Conservation (phyloP, 2,329 filamentous ascomycete genomes). For the Lachnellula arida region DNA sequence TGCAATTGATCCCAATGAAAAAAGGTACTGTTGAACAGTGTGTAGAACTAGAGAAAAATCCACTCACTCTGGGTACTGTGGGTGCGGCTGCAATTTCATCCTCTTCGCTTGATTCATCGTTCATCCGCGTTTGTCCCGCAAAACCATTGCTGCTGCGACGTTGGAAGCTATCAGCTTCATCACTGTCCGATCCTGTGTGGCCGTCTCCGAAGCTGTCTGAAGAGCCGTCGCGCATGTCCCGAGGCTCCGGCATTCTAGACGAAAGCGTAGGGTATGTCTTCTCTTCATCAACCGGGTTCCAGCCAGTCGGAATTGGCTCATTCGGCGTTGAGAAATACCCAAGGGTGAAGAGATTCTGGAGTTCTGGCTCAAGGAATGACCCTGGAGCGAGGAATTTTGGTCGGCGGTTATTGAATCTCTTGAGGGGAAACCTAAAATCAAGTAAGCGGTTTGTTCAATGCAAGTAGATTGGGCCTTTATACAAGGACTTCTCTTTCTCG, state of each 20-base stretch:
- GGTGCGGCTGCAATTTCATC: constrained; percentile 20
- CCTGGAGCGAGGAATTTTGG: constrained; percentile 50
- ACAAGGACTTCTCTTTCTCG: constrained; percentile 11
- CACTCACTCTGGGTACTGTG: constrained; percentile 21
- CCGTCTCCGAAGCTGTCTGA: constrained; percentile 24
- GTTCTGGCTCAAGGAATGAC: constrained; percentile 54
- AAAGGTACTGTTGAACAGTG: too few relatives aligned
- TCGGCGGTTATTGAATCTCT: constrained; percentile 31
- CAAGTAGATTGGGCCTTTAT: not conserved
- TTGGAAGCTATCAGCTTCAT: constrained; percentile 39
- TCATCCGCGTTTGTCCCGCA: constrained; percentile 48
- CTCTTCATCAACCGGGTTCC: constrained; percentile 56
- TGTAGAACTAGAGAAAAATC: not conserved
- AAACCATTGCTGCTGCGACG: constrained; percentile 11
- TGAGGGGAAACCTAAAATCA: constrained; percentile 7
- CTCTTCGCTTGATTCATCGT: constrained; percentile 56
- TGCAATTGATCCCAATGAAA: too few relatives aligned
- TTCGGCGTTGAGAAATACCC: constrained; percentile 55
- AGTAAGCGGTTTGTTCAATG: not conserved
- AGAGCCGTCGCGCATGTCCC: constrained; percentile 15
- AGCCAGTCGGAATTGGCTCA: constrained; percentile 65
- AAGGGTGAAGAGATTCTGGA: constrained; percentile 73
- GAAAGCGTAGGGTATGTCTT: constrained; percentile 49
- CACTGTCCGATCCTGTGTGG: constrained; percentile 45
- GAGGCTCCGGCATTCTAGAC: constrained; percentile 38